Conservation (phyloP, 106 monocot genomes). For the Ottelia alismoides region DNA sequence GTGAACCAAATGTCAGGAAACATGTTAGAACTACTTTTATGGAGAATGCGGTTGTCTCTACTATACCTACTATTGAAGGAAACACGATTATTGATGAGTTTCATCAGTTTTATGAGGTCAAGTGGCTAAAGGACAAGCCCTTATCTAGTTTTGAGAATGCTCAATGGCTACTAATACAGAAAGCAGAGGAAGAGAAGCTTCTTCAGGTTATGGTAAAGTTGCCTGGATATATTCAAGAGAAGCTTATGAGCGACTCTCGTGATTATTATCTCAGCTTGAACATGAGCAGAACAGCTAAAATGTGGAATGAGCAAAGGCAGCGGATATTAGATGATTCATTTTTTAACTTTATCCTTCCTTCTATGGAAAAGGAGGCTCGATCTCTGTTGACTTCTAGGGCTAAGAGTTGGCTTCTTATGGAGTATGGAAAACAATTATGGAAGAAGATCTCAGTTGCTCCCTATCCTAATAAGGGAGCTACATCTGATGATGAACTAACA, state of each 20-base stretch:
- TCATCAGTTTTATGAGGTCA: constrained; percentile 65
- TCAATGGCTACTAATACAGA: constrained; percentile 91
- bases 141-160: constrained; percentile 57
- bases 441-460: constrained; percentile 86
- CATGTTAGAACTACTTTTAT: constrained; percentile 66
- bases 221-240: constrained; percentile 36
- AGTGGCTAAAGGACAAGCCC: constrained; percentile 83
- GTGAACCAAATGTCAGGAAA: constrained; percentile 81
- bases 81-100: constrained; percentile 59
- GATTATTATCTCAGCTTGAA: constrained; percentile 72
- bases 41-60: constrained; percentile 74
- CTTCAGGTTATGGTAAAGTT: constrained; percentile 80
- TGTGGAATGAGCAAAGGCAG: constrained; percentile 87
- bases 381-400: constrained; percentile 54
- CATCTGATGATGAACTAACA: constrained; percentile 49
- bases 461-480: constrained; percentile 38
- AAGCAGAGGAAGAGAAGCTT: constrained; percentile 95
- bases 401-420: constrained; percentile 70
- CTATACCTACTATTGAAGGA: constrained; percentile 80
- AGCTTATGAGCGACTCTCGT: constrained; percentile 50
- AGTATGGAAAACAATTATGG: constrained; percentile 87
- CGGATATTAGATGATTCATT: constrained; percentile 79
- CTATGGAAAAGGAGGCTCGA: constrained; percentile 93
- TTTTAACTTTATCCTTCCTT: constrained; percentile 59
- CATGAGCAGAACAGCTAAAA: constrained; percentile 71